phyloP scores from a whole-genome alignment of 1,139 yeast genomes.

The Taiozyma onychis region DNA sequence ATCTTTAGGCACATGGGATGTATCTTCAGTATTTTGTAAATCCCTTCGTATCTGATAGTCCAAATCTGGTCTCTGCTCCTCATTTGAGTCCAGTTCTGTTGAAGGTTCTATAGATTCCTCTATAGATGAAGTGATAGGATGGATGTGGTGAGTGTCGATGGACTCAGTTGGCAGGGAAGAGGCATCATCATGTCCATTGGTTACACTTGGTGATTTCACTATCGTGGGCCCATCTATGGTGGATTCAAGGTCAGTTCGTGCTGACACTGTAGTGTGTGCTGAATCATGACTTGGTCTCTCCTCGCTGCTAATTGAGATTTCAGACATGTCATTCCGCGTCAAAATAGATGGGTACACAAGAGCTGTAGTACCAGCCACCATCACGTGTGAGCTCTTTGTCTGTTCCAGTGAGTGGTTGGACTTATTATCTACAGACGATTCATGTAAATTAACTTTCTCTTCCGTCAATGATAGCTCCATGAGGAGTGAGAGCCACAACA shows the following conservation, averaged over 20 bases:
- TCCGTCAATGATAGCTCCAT: neutral
- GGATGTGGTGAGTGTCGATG: neutral
- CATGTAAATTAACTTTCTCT: neutral
- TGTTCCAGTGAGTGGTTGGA: neutral
- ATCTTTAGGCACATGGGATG: neutral
- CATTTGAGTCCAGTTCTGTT: neutral
- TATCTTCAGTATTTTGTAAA: neutral
- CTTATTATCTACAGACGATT: neutral
- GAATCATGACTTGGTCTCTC: neutral
- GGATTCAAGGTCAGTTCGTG: neutral
- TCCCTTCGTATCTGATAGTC: neutral
- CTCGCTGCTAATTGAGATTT: neutral
- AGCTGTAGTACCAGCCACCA: no score
- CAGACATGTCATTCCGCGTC: neutral
- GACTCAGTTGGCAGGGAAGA: neutral
- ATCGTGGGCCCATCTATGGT: neutral
- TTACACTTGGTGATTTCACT: neutral
- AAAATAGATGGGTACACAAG: no score
- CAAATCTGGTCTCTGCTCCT: neutral
- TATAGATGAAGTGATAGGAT: neutral
- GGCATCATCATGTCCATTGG: neutral
- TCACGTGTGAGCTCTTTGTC: no score
- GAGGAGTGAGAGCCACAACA: neutral
- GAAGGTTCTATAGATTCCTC: neutral
- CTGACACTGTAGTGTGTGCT: neutral